Evolutionary conservation across 345 rosid species (phyloP).

Genomic region (Gossypium sturtianum): DNA sequence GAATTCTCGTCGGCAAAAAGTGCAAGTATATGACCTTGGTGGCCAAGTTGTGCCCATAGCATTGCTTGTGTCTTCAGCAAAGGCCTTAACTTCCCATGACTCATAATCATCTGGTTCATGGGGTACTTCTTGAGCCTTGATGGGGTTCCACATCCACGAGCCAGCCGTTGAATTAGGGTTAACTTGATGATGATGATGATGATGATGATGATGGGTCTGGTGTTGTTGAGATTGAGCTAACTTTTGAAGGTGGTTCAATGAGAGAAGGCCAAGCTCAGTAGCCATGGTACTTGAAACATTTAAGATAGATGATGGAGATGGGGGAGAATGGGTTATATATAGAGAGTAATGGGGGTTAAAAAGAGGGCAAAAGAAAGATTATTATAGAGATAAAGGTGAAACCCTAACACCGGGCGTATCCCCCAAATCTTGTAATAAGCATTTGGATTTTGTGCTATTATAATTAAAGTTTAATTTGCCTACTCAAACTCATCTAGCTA

Average conservation of each 20-base stretch:
- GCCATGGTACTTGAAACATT: conserved; percentile 32
- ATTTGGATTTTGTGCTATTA: conserved; percentile 27
- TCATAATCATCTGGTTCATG: conserved; percentile 45
- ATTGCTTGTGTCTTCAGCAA: conserved; percentile 70
- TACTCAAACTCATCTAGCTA: conserved; percentile 5
- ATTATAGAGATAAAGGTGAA: conserved; percentile 26
- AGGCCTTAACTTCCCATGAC: conserved; percentile 93
- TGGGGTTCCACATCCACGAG: conserved; percentile 67
- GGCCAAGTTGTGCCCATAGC: conserved; percentile 90
- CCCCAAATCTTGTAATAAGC: conserved; percentile 23
- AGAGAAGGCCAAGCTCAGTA: conserved; percentile 39
- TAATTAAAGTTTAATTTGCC: conserved; percentile 13
- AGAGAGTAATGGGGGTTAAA: not conserved
- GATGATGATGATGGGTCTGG: conserved; percentile 5
- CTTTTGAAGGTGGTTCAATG: conserved; percentile 30
- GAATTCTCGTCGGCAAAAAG: conserved; percentile 87
- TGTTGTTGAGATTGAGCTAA: conserved; percentile 23
- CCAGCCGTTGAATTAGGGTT: conserved; percentile 7
- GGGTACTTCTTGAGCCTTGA: conserved; percentile 15
- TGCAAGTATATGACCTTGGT: conserved; percentile 90
- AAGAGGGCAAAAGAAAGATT: conserved; percentile 21
- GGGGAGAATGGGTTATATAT: conserved; percentile 15
- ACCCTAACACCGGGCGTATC: conserved; percentile 30
- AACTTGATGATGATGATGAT: not conserved
- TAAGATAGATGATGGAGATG: conserved; percentile 19